phyloP scores from a whole-genome alignment of 1,139 yeast species.

The Candida neerlandica region DNA sequence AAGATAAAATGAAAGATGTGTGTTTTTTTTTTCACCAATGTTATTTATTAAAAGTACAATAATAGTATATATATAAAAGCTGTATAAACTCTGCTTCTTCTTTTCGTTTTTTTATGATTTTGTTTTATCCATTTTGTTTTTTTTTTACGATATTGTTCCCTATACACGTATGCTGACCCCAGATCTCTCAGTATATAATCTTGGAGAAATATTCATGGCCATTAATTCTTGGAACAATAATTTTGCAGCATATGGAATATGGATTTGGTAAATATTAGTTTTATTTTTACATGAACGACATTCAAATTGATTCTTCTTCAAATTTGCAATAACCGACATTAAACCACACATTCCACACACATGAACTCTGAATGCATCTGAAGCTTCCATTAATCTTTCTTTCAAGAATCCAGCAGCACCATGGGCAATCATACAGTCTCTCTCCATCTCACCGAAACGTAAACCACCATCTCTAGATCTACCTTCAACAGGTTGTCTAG shows the following conservation, averaged over 20 bases:
- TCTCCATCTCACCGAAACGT: slow-evolving; percentile 99
- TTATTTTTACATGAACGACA: slow-evolving; percentile 98
- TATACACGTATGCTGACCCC: slow-evolving; percentile 46
- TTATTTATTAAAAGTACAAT: slow-evolving; percentile 6
- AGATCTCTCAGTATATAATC: slow-evolving; percentile 71
- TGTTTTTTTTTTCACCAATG: slow-evolving; percentile 4
- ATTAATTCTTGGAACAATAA: slow-evolving; percentile 94
- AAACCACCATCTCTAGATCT: slow-evolving; percentile 99
- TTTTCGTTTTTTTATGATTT: slow-evolving; percentile 1
- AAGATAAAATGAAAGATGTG: not conserved
- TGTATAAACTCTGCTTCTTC: not conserved
- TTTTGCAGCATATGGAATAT: slow-evolving; percentile 97
- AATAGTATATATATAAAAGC: slow-evolving; percentile 3
- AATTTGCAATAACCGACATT: slow-evolving; percentile 95
- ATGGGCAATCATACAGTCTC: slow-evolving; percentile 99
- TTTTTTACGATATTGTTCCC: slow-evolving; percentile 5
- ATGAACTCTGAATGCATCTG: slow-evolving; percentile 98
- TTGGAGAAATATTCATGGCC: slow-evolving; percentile 97
- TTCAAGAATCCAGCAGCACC: slow-evolving; percentile 98
- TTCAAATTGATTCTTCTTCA: slow-evolving; percentile 95
- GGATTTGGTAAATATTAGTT: slow-evolving; percentile 96
- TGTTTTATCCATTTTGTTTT: not conserved
- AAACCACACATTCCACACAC: slow-evolving; percentile 98
- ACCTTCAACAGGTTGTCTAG: slow-evolving; percentile 99
- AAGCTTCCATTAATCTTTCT: slow-evolving; percentile 97